Conservation (phyloP, 1,284 basidiomycete genomes). For the Gyrodon tennesseensis region DNA sequence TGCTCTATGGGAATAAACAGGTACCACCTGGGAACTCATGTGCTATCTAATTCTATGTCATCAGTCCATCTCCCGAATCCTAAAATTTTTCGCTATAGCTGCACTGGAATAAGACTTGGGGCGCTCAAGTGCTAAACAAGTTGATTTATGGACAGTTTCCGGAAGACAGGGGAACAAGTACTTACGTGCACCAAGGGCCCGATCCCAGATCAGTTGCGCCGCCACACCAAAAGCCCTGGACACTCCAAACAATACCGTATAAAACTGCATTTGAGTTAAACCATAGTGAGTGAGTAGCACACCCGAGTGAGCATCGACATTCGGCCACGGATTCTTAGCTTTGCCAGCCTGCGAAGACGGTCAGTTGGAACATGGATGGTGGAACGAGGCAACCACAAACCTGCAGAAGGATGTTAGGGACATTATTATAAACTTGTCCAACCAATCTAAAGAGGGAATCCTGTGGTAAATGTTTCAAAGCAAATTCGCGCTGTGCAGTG, state of each 20-base stretch:
- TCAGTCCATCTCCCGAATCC: slow-evolving; percentile 45
- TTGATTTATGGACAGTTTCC: not conserved
- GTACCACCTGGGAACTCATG: not conserved
- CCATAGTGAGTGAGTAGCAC: slow-evolving; percentile 92
- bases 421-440: slow-evolving; percentile 89
- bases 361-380: slow-evolving; percentile 71
- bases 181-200: slow-evolving; percentile 89
- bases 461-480: slow-evolving; percentile 82
- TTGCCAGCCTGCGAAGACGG: slow-evolving; percentile 82
- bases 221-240: slow-evolving; percentile 91
- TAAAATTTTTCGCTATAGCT: slow-evolving; percentile 75
- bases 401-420: slow-evolving; percentile 90
- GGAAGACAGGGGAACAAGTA: slow-evolving; percentile 29
- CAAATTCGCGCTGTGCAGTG: slow-evolving; percentile 93
- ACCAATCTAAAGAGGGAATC: slow-evolving; percentile 94
- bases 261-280: slow-evolving; percentile 87
- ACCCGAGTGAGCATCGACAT: slow-evolving; percentile 98
- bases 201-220: slow-evolving; percentile 93
- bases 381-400: slow-evolving; percentile 73
- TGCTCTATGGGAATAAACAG: not conserved
- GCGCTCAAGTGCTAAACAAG: slow-evolving; percentile 68
- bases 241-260: slow-evolving; percentile 97
- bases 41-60: not conserved
- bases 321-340: slow-evolving; percentile 93
- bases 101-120: slow-evolving; percentile 84